These are phyloP conservation scores for Phialophora macrospora DNA, from an alignment of 2,329 filamentous ascomycete species.

Conservation along the genomic window DNA sequence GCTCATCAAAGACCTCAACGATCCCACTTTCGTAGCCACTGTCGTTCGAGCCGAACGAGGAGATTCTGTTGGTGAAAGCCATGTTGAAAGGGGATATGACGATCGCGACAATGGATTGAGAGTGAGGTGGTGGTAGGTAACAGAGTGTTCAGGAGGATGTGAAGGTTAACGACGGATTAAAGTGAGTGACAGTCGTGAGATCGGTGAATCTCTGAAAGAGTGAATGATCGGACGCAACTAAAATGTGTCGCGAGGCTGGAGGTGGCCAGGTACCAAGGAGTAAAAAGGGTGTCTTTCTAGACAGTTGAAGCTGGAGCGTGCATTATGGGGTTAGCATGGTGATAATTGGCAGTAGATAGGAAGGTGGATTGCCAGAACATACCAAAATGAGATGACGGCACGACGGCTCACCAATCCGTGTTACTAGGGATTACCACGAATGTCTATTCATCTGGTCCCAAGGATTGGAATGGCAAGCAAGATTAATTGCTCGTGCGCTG, in stretches of 20 bases:
- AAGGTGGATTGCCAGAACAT: constrained; percentile 24
- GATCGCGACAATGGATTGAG: constrained; percentile 5
- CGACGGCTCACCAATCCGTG: constrained; percentile 34
- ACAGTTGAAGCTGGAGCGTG: constrained; percentile 35
- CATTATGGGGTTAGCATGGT: constrained; percentile 23
- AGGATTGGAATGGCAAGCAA: constrained; percentile 46
- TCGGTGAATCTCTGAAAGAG: constrained; percentile 29
- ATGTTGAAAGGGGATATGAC: constrained; percentile 48
- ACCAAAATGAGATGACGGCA: constrained; percentile 37
- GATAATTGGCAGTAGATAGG: constrained; percentile 24
- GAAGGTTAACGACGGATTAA: constrained; percentile 32
- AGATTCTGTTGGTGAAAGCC: constrained; percentile 60
- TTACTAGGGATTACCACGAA: constrained; percentile 43
- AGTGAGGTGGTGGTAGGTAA: constrained; percentile 13
- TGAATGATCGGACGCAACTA: constrained; percentile 36
- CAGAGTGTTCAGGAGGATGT: background rate
- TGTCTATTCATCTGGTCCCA: constrained; percentile 49
- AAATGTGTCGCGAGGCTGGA: constrained; percentile 42
- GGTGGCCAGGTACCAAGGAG: constrained; percentile 38
- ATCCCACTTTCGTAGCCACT: constrained; percentile 72
- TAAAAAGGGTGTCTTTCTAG: constrained; percentile 32
- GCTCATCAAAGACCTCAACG: constrained; percentile 63
- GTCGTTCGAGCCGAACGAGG: constrained; percentile 55
- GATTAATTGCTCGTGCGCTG: constrained; percentile 43
- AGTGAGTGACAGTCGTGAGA: constrained; percentile 39